These are phyloP conservation scores for Suhomyces xylopsoci DNA, from an alignment of 805 yeast species.

Conservation along the genomic window DNA sequence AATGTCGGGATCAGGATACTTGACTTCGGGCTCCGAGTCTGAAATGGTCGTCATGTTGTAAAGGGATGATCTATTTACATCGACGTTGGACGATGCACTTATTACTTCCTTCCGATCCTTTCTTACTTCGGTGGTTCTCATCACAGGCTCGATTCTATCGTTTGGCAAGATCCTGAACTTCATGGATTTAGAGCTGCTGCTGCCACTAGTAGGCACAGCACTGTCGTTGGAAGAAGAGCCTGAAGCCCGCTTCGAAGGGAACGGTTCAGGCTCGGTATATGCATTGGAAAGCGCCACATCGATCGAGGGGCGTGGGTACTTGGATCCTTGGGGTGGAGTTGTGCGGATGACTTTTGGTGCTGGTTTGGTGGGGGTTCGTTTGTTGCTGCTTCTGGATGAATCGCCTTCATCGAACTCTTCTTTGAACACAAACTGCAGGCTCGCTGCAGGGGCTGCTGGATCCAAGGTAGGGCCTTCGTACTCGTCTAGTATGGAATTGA, in stretches of 20 bases:
- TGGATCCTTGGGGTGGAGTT: not conserved
- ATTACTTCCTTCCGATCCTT: slow-evolving; percentile 12
- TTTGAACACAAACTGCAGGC: slow-evolving; percentile 20
- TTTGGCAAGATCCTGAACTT: slow-evolving; percentile 12
- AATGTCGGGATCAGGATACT: slow-evolving; percentile 23
- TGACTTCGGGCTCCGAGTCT: slow-evolving; percentile 12
- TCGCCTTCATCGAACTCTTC: slow-evolving; percentile 27
- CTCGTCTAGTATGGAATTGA: slow-evolving; percentile 30
- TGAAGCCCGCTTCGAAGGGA: slow-evolving; percentile 6
- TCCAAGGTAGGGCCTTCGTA: slow-evolving; percentile 13
- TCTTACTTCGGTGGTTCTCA: slow-evolving; percentile 5
- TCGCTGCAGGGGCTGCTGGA: slow-evolving; percentile 8
- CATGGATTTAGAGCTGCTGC: slow-evolving; percentile 7
- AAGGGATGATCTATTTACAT: slow-evolving; percentile 15
- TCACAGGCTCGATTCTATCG: slow-evolving; percentile 11
- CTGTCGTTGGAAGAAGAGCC: slow-evolving; percentile 5
- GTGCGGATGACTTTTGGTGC: slow-evolving; percentile 3
- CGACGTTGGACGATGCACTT: slow-evolving; percentile 17
- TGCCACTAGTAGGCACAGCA: slow-evolving; percentile 3
- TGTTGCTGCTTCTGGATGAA: not conserved
- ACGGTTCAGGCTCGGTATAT: slow-evolving; percentile 1
- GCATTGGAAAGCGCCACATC: slow-evolving; percentile 10
- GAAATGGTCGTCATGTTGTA: slow-evolving; percentile 12
- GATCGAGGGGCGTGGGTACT: slow-evolving; percentile 6
- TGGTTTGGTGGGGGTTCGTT: slow-evolving; percentile 2